Evolutionary conservation across 2,329 filamentous ascomycete genomes (phyloP).

Genomic region (Pseudogymnoascus sp.): DNA sequence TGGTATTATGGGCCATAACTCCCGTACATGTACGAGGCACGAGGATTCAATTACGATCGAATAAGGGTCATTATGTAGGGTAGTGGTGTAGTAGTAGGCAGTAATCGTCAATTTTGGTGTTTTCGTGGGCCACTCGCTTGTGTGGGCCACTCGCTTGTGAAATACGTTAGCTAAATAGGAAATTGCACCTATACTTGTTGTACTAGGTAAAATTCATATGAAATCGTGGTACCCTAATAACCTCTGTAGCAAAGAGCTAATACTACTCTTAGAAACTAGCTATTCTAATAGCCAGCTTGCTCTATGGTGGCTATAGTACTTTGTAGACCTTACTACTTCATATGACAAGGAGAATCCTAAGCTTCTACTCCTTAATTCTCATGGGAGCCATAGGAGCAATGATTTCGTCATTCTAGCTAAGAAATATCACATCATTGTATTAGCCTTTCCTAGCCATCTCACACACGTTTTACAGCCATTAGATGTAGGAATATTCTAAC

Average conservation of each 20-base stretch:
- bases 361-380: too few relatives aligned
- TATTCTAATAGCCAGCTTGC: neutral
- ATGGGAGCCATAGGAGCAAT: too few relatives aligned
- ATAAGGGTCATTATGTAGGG: too few relatives aligned
- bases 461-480: constrained; percentile 4
- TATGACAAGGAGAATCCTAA: neutral
- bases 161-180: neutral
- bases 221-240: neutral
- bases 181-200: neutral
- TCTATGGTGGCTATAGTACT: neutral
- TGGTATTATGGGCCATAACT: too few relatives aligned
- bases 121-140: too few relatives aligned
- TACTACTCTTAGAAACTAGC: too few relatives aligned
- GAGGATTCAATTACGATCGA: too few relatives aligned
- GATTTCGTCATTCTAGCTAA: neutral
- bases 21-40: too few relatives aligned
- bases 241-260: neutral
- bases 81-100: too few relatives aligned
- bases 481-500: neutral
- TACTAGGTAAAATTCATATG: neutral
- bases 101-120: too few relatives aligned
- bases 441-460: neutral
- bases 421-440: neutral
- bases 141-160: too few relatives aligned
- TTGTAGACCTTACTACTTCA: neutral